Evolutionary conservation across 2,329 filamentous ascomycete species (phyloP), one percentile per base, ranked within the genome.

Genomic region (Pestalotiopsis sp.): DNA sequence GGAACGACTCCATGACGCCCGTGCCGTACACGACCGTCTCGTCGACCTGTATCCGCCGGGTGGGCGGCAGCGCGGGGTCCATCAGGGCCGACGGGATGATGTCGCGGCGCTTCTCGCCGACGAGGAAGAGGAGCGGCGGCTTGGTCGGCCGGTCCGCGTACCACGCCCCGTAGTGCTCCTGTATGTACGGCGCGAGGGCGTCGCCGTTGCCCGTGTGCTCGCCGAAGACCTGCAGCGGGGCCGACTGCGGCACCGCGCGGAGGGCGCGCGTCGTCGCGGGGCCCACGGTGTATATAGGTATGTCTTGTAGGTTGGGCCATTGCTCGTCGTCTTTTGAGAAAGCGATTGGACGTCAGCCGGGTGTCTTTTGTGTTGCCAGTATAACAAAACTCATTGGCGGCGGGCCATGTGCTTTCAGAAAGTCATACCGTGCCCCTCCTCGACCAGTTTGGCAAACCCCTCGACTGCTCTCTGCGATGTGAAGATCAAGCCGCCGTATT

Each of bases 11-110:
- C 91, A 94, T 93, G 69, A 95, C 92, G 0, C 89, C 90, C 0
- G 95, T 98, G 69, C 93, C 92, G 77, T 99, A 99, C 13, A 98
- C 91, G 2, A 95, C 90, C 7, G 94, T 77, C 79, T 98, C 95
- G 49, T 92, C 87, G 1, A 98, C 92, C 7, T 79, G 80, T 25
- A 96, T 92, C 63, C 87, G 83, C 66, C 80, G 79, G 14, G 83
- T 76, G 0, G 77, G 71, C 0, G 86, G 79, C 9, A 94, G 80
- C 0, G 77, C 74, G 0, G 83, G 76, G 52, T 88, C 86, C 84
- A 90, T 92, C 49, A 98, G 83, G 1, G 89, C 93, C 74, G 88
- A 93, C 1, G 96, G 95, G 71, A 99, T 97, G 72, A 97, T 90
- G 78, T 98, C 96, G 59, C 96, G 85, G 67, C 94, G 88, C 77